Conservation (phyloP, 2,329 filamentous ascomycete genomes). For the Coniochaeta ligniaria region DNA sequence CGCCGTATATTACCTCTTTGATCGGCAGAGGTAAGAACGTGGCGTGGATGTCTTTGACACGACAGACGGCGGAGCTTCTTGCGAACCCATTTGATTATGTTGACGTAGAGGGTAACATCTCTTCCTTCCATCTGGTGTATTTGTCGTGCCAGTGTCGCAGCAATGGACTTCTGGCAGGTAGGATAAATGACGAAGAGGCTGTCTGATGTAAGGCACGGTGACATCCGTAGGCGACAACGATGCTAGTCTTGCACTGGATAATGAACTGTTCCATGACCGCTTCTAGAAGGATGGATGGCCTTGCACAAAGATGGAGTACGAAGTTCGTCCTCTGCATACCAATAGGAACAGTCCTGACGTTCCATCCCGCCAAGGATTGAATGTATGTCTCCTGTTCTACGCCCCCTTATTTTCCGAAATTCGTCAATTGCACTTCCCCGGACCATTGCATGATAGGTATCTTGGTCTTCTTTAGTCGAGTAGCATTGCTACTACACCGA, state of each 20-base stretch:
- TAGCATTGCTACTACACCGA: neutral
- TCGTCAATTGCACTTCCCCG: neutral
- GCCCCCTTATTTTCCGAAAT: neutral
- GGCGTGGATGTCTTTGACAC: neutral
- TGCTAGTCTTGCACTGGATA: neutral
- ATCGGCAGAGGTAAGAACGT: conserved; percentile 1
- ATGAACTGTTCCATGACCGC: neutral
- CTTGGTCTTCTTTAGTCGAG: neutral
- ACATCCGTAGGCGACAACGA: neutral
- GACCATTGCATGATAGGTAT: neutral
- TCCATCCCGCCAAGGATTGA: neutral
- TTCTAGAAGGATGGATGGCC: neutral
- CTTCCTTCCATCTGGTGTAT: neutral
- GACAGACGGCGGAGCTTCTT: neutral
- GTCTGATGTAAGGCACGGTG: neutral
- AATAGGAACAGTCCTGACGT: neutral
- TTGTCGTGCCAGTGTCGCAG: neutral
- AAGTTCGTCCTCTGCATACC: neutral
- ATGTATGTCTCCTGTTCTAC: neutral
- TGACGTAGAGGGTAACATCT: neutral
- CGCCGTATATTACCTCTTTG: neutral
- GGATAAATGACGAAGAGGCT: neutral
- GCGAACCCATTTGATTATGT: neutral
- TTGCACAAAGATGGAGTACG: neutral
- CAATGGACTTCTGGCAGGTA: neutral